These are phyloP conservation scores for Linum trigynum DNA, from an alignment of 345 rosid genomes.

Conservation along the genomic window DNA sequence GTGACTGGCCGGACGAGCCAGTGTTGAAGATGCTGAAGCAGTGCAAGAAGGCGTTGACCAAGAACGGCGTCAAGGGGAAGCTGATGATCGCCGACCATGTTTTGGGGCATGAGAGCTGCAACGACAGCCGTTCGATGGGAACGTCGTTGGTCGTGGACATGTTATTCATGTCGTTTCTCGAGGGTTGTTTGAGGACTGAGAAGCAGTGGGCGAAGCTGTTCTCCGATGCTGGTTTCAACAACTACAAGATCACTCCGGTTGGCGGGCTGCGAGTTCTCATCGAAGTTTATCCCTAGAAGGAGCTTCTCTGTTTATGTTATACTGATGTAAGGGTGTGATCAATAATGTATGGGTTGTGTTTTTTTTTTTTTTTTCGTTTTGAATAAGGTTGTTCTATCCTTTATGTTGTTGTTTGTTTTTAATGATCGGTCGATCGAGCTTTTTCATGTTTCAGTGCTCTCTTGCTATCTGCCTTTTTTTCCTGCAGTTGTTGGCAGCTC, in stretches of 20 bases:
- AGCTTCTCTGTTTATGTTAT: no score
- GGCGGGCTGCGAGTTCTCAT: neutral
- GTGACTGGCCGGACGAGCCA: neutral
- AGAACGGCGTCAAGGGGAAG: neutral
- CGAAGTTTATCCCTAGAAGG: neutral
- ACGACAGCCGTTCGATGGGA: neutral
- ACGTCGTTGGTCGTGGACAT: neutral
- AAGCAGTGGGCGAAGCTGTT: neutral
- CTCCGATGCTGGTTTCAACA: neutral
- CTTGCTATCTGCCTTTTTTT: no score
- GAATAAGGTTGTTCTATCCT: no score
- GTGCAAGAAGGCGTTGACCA: neutral
- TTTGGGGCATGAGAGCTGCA: neutral
- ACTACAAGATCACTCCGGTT: neutral
- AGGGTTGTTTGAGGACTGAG: neutral
- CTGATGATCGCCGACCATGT: neutral
- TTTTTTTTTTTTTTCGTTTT: no score
- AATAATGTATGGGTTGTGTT: no score
- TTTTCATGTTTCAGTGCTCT: no score
- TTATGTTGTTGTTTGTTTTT: no score
- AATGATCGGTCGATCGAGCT: no score
- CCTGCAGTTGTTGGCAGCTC: no score
- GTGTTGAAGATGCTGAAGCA: neutral
- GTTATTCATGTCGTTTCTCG: neutral
- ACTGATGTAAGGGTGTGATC: no score